A percentile compares a stretch with the other conserved stretches of the same genome.
These are phyloP conservation scores for Vickermania spadyakhi DNA, from an alignment of 208 protist species.

Conservation along the genomic window DNA sequence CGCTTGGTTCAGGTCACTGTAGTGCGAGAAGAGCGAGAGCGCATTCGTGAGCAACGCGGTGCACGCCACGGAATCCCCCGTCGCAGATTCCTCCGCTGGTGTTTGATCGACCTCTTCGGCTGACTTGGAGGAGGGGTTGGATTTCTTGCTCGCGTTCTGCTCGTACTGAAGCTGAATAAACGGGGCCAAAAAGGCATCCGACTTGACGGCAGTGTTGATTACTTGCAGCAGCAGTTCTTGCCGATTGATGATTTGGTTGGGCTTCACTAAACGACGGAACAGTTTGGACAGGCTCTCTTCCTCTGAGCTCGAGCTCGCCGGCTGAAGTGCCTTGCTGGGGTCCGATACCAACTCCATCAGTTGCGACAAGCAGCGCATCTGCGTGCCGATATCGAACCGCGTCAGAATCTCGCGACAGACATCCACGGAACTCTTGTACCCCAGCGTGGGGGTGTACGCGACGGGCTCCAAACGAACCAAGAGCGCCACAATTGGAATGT, in stretches of 20 bases:
- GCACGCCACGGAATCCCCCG: conserved; percentile 40
- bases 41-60: conserved; percentile 64
- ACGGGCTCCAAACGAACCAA: conserved; percentile 66
- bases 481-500: conserved; percentile 75
- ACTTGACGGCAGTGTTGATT: conserved; percentile 75
- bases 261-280: conserved; percentile 76
- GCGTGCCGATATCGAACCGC: conserved; percentile 74
- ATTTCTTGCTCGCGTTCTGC: conserved; percentile 6
- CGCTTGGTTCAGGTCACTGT: conserved; percentile 48
- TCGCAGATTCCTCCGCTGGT: conserved; percentile 6
- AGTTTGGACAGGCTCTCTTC: conserved; percentile 26
- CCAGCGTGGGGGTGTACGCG: conserved; percentile 40
- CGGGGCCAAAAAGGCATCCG: conserved; percentile 64
- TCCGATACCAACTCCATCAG: conserved; percentile 76
- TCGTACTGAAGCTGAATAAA: conserved; percentile 80
- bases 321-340: conserved; percentile 39
- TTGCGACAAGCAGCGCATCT: conserved; percentile 66
- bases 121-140: neutral
- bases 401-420: conserved; percentile 65
- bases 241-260: conserved; percentile 84
- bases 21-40: conserved; percentile 75
- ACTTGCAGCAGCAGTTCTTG: conserved; percentile 74
- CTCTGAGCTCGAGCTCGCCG: neutral
- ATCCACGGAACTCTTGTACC: conserved; percentile 58
- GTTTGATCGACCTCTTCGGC: neutral